Evolutionary conservation across 805 yeast species (phyloP), one percentile per base, ranked within the genome.

Genomic region (Wickerhamomyces sydowiorum): DNA sequence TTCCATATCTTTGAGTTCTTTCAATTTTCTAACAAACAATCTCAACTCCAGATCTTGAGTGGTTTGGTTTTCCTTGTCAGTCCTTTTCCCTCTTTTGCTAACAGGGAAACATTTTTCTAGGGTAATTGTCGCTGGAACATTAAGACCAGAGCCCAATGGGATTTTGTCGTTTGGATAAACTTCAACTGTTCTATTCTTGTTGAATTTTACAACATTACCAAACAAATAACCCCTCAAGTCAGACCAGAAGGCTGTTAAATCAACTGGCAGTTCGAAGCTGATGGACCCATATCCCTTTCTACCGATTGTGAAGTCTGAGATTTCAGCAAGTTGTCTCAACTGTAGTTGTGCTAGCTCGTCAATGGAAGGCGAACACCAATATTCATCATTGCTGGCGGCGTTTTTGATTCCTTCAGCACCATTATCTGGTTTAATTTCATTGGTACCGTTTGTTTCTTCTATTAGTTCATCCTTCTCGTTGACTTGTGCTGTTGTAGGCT

Each of bases 81-180:
- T 33, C 10, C 10, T 18, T 28, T 47, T 38, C 25, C 59, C 60
- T 5, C 57, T 33, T 39, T 49, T 57, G 2, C 43, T 38, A 9
- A 62, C 52, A 3, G 90, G 88, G 46, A 66, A 76, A 21, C 80
- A 69, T 32, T 73, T 73, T 53, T 82, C 87, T 32, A 85, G 51
- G 0, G 86, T 77, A 6, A 85, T 75, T 0, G 81, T 80, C 0
- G 93, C 88, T 6, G 90, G 90, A 17, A 83, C 85, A 54, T 86
- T 86, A 40, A 86, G 55, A 1, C 90, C 93, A 42, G 69, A 61
- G 0, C 93, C 93, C 32, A 75, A 57, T 0, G 79, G 68, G 2
- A 89, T 89, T 41, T 80, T 77, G n/a, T 62, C 72, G 25, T 75
- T 73, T n/a, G 80, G 77, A 51, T 84, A 82, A 0, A 82, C 87